phyloP scores from a whole-genome alignment of 108 stramenopile species.

The Skeletonema tropicum region DNA sequence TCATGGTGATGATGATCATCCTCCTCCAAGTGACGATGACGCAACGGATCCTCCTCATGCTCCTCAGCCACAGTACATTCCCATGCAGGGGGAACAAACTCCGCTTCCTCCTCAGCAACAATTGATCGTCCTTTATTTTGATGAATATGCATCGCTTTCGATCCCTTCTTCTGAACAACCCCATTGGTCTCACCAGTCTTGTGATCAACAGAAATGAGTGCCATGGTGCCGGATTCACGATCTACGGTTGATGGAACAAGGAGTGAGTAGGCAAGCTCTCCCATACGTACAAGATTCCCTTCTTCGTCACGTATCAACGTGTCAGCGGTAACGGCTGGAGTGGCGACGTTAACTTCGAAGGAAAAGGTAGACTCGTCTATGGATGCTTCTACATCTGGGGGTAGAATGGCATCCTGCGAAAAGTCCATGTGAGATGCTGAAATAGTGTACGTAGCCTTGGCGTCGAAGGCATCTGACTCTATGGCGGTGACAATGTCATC shows the following conservation, averaged over 20 bases:
- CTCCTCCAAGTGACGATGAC: slow-evolving; percentile 13
- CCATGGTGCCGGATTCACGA: slow-evolving; percentile 2
- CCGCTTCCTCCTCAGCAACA: slow-evolving; percentile 11
- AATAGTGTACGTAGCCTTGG: background rate
- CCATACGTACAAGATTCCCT: slow-evolving; percentile 3
- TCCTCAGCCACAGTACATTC: slow-evolving; percentile 10
- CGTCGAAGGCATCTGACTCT: background rate
- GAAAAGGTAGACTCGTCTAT: background rate
- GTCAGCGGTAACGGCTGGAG: background rate
- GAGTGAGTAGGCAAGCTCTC: background rate
- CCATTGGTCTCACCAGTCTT: slow-evolving; percentile 15
- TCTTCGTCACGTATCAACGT: background rate
- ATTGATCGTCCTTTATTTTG: slow-evolving; percentile 6
- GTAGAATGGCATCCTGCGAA: background rate
- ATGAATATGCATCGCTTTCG: slow-evolving; percentile 12
- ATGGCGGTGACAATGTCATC: background rate
- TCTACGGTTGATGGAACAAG: background rate
- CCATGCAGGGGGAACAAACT: slow-evolving; percentile 15
- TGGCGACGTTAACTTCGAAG: background rate
- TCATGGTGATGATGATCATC: background rate
- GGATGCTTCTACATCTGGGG: background rate
- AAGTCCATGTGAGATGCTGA: background rate
- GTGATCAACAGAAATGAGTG: slow-evolving; percentile 8
- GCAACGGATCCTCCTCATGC: background rate
- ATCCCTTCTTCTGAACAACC: background rate